Conservation (phyloP, 176 grass and related monocot species). For the Pontederia paniculata region DNA sequence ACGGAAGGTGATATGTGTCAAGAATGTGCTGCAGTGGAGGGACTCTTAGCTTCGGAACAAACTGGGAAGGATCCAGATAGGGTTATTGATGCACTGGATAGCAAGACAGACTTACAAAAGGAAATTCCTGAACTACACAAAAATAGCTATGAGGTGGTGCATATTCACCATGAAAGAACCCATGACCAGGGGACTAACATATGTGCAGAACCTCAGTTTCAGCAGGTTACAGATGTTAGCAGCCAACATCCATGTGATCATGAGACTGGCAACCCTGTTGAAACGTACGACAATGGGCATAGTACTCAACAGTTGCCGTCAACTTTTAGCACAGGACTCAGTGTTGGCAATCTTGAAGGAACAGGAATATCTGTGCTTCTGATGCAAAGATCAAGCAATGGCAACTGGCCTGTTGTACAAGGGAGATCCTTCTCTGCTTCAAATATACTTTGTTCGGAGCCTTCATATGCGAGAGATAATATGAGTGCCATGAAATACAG, state of each 20-base stretch:
- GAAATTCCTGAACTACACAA: neutral
- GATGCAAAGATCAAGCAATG: slow-evolving; percentile 51
- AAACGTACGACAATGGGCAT: too few relatives aligned
- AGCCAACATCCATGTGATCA: too few relatives aligned
- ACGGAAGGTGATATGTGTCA: slow-evolving; percentile 31
- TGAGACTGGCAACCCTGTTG: too few relatives aligned
- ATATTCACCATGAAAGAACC: too few relatives aligned
- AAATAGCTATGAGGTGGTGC: too few relatives aligned
- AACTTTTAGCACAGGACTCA: slow-evolving; percentile 14
- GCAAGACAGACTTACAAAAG: neutral
- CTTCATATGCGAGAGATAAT: slow-evolving; percentile 58
- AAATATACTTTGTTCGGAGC: slow-evolving; percentile 55
- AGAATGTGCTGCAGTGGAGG: slow-evolving; percentile 33
- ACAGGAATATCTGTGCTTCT: slow-evolving; percentile 62
- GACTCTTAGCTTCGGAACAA: slow-evolving; percentile 8
- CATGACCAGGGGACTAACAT: too few relatives aligned
- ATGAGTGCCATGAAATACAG: slow-evolving; percentile 53
- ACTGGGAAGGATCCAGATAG: neutral
- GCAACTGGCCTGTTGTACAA: slow-evolving; percentile 49
- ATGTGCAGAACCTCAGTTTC: too few relatives aligned
- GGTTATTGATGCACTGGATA: neutral
- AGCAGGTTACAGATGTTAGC: too few relatives aligned
- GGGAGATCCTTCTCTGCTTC: slow-evolving; percentile 34
- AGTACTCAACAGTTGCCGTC: slow-evolving; percentile 27
- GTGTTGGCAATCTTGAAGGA: slow-evolving; percentile 36